A percentile compares a stretch with the other conserved stretches of the same genome.
Evolutionary conservation across 1,284 basidiomycete species (phyloP).

Genomic region (Chondrostereum purpureum): DNA sequence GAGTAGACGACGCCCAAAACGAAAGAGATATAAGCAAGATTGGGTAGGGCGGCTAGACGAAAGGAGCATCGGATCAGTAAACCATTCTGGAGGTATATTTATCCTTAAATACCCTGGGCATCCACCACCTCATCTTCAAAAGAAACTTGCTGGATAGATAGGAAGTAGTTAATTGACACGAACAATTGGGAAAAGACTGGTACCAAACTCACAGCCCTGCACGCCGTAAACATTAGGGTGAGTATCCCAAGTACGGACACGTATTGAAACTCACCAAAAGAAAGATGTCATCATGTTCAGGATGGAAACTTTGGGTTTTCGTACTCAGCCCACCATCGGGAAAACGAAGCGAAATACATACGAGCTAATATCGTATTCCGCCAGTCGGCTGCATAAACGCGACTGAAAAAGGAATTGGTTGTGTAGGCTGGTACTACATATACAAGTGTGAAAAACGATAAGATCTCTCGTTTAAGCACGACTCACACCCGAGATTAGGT

Average conservation of each 20-base stretch:
- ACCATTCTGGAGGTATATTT: background rate
- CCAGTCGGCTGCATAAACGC: constrained; percentile 2
- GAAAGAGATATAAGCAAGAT: constrained; percentile 2
- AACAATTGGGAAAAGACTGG: too few relatives aligned
- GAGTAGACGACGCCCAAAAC: constrained; percentile 1
- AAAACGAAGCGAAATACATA: background rate
- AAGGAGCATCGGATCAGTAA: background rate
- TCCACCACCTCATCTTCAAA: background rate
- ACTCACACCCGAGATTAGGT: background rate
- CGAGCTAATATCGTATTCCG: background rate
- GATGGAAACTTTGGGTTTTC: background rate
- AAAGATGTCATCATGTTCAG: background rate
- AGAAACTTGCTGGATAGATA: background rate
- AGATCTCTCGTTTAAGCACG: background rate
- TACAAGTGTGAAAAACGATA: background rate
- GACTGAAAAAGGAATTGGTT: background rate
- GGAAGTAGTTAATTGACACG: too few relatives aligned
- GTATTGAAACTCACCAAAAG: background rate
- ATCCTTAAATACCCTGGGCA: background rate
- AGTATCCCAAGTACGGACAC: background rate
- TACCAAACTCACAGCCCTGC: background rate
- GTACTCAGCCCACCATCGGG: background rate
- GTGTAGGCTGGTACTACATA: background rate
- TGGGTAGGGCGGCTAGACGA: background rate
- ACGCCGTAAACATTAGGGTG: background rate